Evolutionary conservation across 2,329 filamentous ascomycete genomes (phyloP).

Genomic region (Onygena corvina): DNA sequence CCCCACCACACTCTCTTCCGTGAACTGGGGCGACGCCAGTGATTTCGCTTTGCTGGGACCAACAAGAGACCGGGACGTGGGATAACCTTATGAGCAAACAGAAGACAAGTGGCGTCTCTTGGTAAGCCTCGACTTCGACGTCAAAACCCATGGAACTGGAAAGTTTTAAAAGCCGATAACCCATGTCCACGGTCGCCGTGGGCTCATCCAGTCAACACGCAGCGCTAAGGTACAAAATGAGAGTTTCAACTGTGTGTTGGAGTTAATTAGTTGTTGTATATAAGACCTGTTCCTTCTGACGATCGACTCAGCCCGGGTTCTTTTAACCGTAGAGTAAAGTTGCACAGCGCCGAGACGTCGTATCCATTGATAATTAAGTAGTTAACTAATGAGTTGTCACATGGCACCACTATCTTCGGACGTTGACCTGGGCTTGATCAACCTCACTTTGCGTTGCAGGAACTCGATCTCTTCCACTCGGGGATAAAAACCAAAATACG

Average conservation of each 20-base stretch:
- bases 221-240: not conserved
- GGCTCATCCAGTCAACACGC: not conserved
- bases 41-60: not conserved
- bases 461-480: not conserved
- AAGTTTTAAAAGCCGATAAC: conserved; percentile 2
- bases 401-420: conserved; percentile 1
- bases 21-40: not conserved
- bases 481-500: not conserved
- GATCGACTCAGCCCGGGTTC: conserved; percentile 2
- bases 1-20: not conserved
- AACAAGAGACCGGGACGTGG: not conserved
- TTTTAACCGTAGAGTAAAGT: conserved; percentile 2
- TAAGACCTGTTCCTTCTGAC: conserved; percentile 4
- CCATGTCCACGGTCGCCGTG: not conserved
- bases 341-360: conserved; percentile 6
- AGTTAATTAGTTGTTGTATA: too few species aligned
- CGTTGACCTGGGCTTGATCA: not conserved
- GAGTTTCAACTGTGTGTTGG: not conserved
- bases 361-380: conserved; percentile 4
- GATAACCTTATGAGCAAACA: not conserved
- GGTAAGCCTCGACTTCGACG: not conserved
- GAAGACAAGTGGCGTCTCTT: conserved; percentile 2
- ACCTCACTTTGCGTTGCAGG: not conserved
- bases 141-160: conserved; percentile 7
- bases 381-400: conserved; percentile 7